Base-by-base conservation (phyloP, 1,284 basidiomycete genomes). In the Rhodofomes roseus region DNA sequence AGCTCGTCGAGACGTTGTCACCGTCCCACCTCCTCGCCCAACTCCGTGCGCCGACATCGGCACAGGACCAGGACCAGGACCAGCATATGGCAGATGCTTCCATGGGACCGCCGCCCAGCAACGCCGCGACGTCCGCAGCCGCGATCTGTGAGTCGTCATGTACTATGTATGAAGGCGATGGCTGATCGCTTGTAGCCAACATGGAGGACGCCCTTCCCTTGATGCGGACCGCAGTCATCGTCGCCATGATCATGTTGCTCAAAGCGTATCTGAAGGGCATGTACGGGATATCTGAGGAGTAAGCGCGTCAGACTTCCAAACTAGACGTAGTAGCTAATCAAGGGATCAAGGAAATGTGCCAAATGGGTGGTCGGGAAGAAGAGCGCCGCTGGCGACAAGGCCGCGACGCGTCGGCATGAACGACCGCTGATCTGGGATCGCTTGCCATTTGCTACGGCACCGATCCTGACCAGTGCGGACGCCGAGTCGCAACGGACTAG, bases 251-350 rank as follows among this genome's bases (percentile, higher is more conserved):
- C 51, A 87, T 97, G 79, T 74, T 95, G 39, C 79, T 96, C 41
- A 95, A 95, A 69, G 82, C 89, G 16, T 84, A 96, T 71, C 77
- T 98, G 56, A 93, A 97, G 70, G 73, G 74, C 0, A 66, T 92
- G 25, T 98, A 96, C 71, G 84, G 87, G 2, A 72, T 97, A 46
- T 90, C 92, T 1, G 93, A 96, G 78, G 93, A 94, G 92, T 96
- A 70, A 64, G 89, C 31, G 44, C n/a, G 20, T 73, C 20, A 52
- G n/a, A 31, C 23, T 1, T 22, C 6, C 16, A 0, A 22, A 18
- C 31, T 5, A 34, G 8, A n/a, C 34, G 43, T 7, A 14, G 31
- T 36, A 40, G 59, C 18, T 56, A 29, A 36, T 1, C 11, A 20
- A 18, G 25, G 25, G 11, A 20, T 9, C 62, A 96, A n/a, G 93